phyloP scores from a whole-genome alignment of 2,329 filamentous ascomycete species.

The Aureobasidium zeae region DNA sequence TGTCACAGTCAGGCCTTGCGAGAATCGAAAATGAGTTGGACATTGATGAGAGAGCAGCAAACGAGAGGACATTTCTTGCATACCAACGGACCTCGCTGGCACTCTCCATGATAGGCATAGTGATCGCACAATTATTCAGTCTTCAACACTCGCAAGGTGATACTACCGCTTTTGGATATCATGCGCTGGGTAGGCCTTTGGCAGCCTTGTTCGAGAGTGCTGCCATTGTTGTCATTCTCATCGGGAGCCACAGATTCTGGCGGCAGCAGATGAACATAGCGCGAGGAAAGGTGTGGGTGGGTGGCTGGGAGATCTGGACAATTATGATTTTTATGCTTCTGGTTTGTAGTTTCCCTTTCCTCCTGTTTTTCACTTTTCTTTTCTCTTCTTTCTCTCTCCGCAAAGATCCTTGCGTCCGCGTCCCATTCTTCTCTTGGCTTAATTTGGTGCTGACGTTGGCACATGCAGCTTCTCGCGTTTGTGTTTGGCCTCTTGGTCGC shows the following conservation, averaged over 20 bases:
- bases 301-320: conserved; percentile 49
- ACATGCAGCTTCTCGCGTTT: conserved; percentile 18
- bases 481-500: conserved; percentile 22
- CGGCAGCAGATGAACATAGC: conserved; percentile 51
- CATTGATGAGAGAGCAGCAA: conserved; percentile 40
- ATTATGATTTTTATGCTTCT: conserved; percentile 39
- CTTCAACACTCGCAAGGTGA: conserved; percentile 43
- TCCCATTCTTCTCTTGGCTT: too few species aligned
- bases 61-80: conserved; percentile 65
- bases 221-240: conserved; percentile 40
- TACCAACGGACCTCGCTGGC: conserved; percentile 62
- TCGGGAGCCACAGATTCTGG: conserved; percentile 54
- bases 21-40: background rate
- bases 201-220: conserved; percentile 39
- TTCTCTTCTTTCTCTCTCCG: background rate
- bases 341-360: conserved; percentile 33
- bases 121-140: conserved; percentile 59
- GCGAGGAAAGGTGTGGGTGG: conserved; percentile 47
- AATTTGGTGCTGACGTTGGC: conserved; percentile 9
- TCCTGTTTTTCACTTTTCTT: conserved; percentile 18
- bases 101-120: conserved; percentile 57
- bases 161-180: conserved; percentile 47
- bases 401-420: too few species aligned
- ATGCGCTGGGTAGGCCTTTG: conserved; percentile 52
- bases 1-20: background rate